phyloP scores from a whole-genome alignment of 768 basidiomycete genomes.

The Collybia mongolica region DNA sequence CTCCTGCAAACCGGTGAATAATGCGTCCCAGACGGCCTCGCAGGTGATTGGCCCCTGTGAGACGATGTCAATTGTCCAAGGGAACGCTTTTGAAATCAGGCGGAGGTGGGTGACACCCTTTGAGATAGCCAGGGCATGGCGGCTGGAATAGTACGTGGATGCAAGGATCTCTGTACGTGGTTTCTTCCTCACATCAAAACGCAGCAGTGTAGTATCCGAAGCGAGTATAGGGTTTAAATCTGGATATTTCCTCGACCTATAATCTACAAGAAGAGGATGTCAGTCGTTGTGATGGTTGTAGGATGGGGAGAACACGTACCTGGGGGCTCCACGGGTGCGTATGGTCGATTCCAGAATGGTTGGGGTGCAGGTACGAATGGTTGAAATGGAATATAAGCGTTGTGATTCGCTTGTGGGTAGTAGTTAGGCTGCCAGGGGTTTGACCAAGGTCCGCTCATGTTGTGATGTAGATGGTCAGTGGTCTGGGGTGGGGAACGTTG shows the following conservation, averaged over 20 bases:
- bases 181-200: constrained; percentile 46
- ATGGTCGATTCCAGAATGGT: not conserved
- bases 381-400: constrained; percentile 1
- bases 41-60: constrained; percentile 42
- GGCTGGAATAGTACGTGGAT: constrained; percentile 39
- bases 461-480: not conserved
- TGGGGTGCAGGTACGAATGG: not conserved
- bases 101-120: constrained; percentile 40
- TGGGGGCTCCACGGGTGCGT: not conserved
- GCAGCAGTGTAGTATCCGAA: constrained; percentile 45
- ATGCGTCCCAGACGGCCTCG: constrained; percentile 51
- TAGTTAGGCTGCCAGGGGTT: constrained; percentile 6
- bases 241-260: constrained; percentile 41
- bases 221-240: constrained; percentile 53
- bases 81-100: constrained; percentile 60
- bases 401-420: not conserved
- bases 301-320: not conserved
- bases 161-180: constrained; percentile 40
- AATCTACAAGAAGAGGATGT: not conserved
- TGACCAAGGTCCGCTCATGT: constrained; percentile 7
- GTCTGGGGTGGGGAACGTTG: not conserved
- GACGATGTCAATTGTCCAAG: constrained; percentile 62
- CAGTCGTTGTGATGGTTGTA: not conserved
- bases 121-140: constrained; percentile 33
- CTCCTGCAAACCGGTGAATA: constrained; percentile 50